These are phyloP conservation scores for Entomortierella chlamydospora DNA, from an alignment of 192 early-diverging fungal species.

Conservation along the genomic window DNA sequence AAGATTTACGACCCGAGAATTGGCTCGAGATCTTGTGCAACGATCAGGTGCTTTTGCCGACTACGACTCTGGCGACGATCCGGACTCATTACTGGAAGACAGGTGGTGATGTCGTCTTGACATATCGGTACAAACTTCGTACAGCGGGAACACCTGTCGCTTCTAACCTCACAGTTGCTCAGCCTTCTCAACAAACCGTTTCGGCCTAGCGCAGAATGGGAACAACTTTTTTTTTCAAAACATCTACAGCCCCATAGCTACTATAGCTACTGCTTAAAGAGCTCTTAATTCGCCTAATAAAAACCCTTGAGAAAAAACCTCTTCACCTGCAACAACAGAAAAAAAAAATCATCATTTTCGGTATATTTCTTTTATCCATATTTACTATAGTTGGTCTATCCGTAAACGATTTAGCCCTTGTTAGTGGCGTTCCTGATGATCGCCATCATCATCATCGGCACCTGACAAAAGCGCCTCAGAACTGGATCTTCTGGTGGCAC, in stretches of 20 bases:
- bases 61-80: slow-evolving; percentile 79
- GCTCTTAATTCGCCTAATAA: too few species aligned
- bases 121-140: slow-evolving; percentile 55
- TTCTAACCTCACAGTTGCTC: too few species aligned
- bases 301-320: not conserved
- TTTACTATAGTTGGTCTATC: too few species aligned
- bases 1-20: slow-evolving; percentile 58
- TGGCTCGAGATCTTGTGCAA: slow-evolving; percentile 69
- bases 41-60: slow-evolving; percentile 69
- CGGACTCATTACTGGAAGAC: slow-evolving; percentile 74
- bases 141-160: not conserved
- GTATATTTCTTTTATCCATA: too few species aligned
- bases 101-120: slow-evolving; percentile 66
- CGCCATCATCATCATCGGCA: too few species aligned
- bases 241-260: too few species aligned
- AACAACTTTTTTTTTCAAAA: too few species aligned
- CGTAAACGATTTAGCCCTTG: too few species aligned
- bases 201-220: too few species aligned
- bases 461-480: slow-evolving; percentile 29
- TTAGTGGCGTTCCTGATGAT: too few species aligned
- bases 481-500: slow-evolving; percentile 14
- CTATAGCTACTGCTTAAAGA: too few species aligned
- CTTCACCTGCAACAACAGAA: not conserved
- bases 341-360: slow-evolving; percentile 4
- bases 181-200: too few species aligned